Evolutionary conservation across 2,329 filamentous ascomycete species (phyloP).

Genomic region (Metarhizium album): DNA sequence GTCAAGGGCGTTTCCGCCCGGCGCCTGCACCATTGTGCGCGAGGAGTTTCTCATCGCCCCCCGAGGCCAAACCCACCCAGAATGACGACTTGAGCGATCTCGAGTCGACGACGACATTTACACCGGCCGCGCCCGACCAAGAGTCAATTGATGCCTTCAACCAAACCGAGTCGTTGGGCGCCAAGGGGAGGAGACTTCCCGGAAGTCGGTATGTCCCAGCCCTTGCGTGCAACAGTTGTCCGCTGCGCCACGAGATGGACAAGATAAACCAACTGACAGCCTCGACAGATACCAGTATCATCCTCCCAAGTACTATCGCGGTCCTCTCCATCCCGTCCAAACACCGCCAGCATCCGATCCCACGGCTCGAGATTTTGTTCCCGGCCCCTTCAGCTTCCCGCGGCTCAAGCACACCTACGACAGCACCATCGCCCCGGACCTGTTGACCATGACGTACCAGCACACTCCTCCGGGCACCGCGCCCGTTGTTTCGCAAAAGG

Average conservation of each 20-base stretch:
- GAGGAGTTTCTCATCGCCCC: slow-evolving; percentile 34
- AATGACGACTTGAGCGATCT: slow-evolving; percentile 33
- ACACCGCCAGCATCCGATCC: slow-evolving; percentile 80
- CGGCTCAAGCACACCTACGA: slow-evolving; percentile 86
- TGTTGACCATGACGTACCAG: slow-evolving; percentile 79
- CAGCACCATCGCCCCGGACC: slow-evolving; percentile 73
- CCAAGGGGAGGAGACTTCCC: slow-evolving; percentile 30
- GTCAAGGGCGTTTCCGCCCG: slow-evolving; percentile 17
- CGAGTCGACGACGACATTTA: slow-evolving; percentile 39
- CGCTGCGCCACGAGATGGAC: background rate
- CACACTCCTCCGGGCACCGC: slow-evolving; percentile 72
- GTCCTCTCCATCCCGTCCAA: slow-evolving; percentile 86
- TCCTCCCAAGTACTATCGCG: slow-evolving; percentile 88
- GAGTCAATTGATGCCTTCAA: slow-evolving; percentile 29
- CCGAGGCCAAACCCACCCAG: slow-evolving; percentile 16
- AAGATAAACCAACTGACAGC: background rate
- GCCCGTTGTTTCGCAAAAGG: slow-evolving; percentile 32
- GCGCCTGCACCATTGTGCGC: slow-evolving; percentile 15
- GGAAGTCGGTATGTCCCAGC: slow-evolving; percentile 32
- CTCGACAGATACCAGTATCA: slow-evolving; percentile 80
- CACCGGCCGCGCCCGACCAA: slow-evolving; percentile 28
- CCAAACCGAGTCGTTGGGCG: slow-evolving; percentile 23
- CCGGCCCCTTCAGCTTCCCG: slow-evolving; percentile 81
- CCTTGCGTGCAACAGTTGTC: background rate
- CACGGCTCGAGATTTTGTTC: slow-evolving; percentile 75